Conservation (phyloP, 345 rosid genomes). For the Laguncularia racemosa region DNA sequence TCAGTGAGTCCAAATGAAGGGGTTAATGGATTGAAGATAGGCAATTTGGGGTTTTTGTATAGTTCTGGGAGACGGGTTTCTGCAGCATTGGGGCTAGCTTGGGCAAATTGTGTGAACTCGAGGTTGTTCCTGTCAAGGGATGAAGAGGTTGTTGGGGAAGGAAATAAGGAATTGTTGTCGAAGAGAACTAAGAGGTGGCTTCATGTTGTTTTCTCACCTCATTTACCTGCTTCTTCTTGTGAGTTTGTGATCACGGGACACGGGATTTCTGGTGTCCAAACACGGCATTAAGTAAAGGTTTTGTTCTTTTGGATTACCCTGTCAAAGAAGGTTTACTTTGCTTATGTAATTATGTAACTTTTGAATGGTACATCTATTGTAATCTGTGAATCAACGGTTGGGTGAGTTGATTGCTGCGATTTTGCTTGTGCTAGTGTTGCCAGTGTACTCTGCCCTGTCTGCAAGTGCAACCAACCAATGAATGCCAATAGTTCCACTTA, state of each 20-base stretch:
- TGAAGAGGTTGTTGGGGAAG: slow-evolving; percentile 25
- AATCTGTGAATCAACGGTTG: too few relatives aligned
- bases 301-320: neutral
- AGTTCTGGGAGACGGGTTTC: slow-evolving; percentile 68
- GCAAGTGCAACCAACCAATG: too few relatives aligned
- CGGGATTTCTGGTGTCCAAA: slow-evolving; percentile 44
- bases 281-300: neutral
- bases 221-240: slow-evolving; percentile 51
- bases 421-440: too few relatives aligned
- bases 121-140: slow-evolving; percentile 58
- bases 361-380: too few relatives aligned
- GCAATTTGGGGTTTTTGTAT: slow-evolving; percentile 52
- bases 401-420: too few relatives aligned
- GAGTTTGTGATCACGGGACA: slow-evolving; percentile 54
- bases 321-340: neutral
- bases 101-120: slow-evolving; percentile 83
- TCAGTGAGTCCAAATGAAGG: slow-evolving; percentile 46
- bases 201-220: slow-evolving; percentile 66
- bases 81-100: slow-evolving; percentile 72
- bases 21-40: slow-evolving; percentile 50
- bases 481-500: too few relatives aligned
- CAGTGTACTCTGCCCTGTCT: too few relatives aligned
- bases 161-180: slow-evolving; percentile 13
- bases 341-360: neutral
- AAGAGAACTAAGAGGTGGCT: slow-evolving; percentile 35